A percentile compares a stretch with the other conserved stretches of the same genome.
phyloP scores from a whole-genome alignment of 495 filamentous ascomycete species.

The Aspergillus carlsbadensis region DNA sequence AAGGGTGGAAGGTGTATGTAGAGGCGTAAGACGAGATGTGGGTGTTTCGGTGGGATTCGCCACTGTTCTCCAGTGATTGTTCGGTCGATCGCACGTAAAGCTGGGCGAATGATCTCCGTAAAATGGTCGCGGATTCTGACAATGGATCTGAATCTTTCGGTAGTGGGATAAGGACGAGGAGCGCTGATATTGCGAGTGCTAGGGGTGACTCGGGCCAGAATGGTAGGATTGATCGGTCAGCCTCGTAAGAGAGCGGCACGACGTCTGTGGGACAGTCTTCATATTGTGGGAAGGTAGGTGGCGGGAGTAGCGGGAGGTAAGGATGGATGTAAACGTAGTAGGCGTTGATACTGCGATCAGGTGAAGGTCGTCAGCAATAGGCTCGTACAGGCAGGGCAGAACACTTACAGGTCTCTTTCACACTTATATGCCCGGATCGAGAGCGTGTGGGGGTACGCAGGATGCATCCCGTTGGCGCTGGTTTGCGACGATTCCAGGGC shows the following conservation, averaged over 20 bases:
- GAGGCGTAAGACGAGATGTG: background rate
- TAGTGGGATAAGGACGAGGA: constrained; percentile 48
- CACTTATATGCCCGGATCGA: too few relatives aligned
- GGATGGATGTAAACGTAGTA: constrained; percentile 57
- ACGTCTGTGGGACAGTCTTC: constrained; percentile 33
- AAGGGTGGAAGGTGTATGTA: constrained; percentile 25
- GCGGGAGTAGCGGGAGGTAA: constrained; percentile 52
- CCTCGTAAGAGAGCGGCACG: constrained; percentile 18
- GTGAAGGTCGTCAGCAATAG: too few relatives aligned
- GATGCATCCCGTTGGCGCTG: too few relatives aligned
- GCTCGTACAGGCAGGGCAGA: too few relatives aligned
- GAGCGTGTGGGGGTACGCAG: too few relatives aligned
- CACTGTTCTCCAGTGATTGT: constrained; percentile 44
- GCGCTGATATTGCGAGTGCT: constrained; percentile 47
- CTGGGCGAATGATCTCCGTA: constrained; percentile 48
- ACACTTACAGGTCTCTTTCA: too few relatives aligned
- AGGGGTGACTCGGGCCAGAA: constrained; percentile 45
- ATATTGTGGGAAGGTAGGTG: constrained; percentile 30
- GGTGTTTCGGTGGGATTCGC: constrained; percentile 39
- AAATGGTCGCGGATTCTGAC: constrained; percentile 27
- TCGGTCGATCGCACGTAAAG: constrained; percentile 48
- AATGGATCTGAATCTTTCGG: constrained; percentile 34
- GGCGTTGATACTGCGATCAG: constrained; percentile 40
- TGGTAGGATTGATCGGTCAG: constrained; percentile 19
- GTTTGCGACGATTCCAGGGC: too few relatives aligned